phyloP scores from a whole-genome alignment of 2,329 filamentous ascomycete species.

The Aureobasidium sp. region DNA sequence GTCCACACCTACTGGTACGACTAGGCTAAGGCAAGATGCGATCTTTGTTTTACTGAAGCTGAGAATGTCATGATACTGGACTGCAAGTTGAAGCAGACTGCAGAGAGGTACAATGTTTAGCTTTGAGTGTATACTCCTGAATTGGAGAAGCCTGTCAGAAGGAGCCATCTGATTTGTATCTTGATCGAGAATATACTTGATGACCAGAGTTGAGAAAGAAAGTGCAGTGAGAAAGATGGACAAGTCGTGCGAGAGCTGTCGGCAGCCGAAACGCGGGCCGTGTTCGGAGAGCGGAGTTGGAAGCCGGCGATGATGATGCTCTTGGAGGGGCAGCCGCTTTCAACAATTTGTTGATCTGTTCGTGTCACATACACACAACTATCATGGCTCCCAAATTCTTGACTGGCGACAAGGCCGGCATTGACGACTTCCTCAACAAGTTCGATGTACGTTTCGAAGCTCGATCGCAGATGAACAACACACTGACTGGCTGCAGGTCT shows the following conservation, averaged over 20 bases:
- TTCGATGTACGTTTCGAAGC: slow-evolving; percentile 65
- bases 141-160: too few relatives aligned
- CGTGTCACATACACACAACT: not conserved
- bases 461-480: not conserved
- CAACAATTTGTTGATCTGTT: not conserved
- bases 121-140: too few relatives aligned
- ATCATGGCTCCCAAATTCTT: slow-evolving; percentile 50
- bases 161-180: too few relatives aligned
- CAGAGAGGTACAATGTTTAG: not conserved
- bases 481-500: slow-evolving; percentile 52
- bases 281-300: not conserved
- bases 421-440: slow-evolving; percentile 76
- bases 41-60: not conserved
- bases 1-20: not conserved
- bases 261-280: not conserved
- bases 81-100: not conserved
- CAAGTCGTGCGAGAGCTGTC: not conserved
- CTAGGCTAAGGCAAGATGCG: not conserved
- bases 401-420: slow-evolving; percentile 68
- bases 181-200: not conserved
- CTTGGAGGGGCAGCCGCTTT: not conserved
- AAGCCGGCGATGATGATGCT: not conserved
- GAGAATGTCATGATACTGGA: not conserved
- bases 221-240: not conserved
- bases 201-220: not conserved